These are phyloP conservation scores for Xylaria longipes DNA, from an alignment of 495 filamentous ascomycete species.

Conservation along the genomic window DNA sequence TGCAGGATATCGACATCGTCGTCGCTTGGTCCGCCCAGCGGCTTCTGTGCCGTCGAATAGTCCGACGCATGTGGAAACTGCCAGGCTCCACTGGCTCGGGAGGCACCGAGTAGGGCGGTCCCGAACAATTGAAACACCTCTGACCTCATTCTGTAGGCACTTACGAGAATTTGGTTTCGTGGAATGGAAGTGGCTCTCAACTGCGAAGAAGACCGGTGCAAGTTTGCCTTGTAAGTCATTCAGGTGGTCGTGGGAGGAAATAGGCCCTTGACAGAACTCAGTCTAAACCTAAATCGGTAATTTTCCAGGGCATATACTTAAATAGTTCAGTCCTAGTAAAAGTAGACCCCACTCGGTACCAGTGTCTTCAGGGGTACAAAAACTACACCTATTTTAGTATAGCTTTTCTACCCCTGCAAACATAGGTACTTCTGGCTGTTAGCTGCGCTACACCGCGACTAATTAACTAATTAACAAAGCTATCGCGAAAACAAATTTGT, in stretches of 20 bases:
- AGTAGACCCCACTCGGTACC: too few relatives aligned
- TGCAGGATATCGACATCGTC: constrained; percentile 36
- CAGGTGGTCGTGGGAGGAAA: neutral
- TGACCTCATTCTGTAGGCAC: neutral
- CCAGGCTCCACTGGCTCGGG: constrained; percentile 21
- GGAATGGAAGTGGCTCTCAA: neutral
- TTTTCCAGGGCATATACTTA: too few relatives aligned
- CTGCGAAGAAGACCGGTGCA: neutral
- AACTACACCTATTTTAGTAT: too few relatives aligned
- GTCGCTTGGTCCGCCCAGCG: constrained; percentile 29
- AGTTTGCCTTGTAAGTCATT: neutral
- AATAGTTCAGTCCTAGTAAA: too few relatives aligned
- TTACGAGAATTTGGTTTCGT: neutral
- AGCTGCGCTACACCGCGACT: too few relatives aligned
- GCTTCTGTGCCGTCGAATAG: constrained; percentile 21
- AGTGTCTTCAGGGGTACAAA: too few relatives aligned
- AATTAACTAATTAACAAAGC: too few relatives aligned
- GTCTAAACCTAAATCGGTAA: neutral
- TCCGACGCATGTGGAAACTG: constrained; percentile 31
- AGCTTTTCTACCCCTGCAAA: too few relatives aligned
- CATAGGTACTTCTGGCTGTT: too few relatives aligned
- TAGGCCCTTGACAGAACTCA: neutral
- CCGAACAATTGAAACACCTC: neutral
- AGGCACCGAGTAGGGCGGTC: neutral
- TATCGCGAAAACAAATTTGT: too few relatives aligned